Evolutionary conservation across 129 eudicot species (phyloP).

Genomic region (Ambrosia artemisiifolia): DNA sequence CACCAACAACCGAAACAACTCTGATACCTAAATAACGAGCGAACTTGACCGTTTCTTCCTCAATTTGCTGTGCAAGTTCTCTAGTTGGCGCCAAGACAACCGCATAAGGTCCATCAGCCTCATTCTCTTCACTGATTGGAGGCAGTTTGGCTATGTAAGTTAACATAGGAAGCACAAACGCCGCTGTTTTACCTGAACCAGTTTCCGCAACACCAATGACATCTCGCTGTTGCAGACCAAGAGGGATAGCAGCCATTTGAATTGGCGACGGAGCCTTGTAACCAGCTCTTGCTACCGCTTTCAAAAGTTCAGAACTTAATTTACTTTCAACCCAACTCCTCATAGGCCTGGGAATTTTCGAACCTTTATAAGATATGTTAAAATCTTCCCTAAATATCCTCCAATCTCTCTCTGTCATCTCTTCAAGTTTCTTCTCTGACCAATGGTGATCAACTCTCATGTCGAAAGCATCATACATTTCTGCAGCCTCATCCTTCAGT

Average conservation of each 20-base stretch:
- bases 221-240: slow-evolving; percentile 54
- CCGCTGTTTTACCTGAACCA: slow-evolving; percentile 65
- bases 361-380: slow-evolving; percentile 51
- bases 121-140: slow-evolving; percentile 55
- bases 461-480: slow-evolving; percentile 44
- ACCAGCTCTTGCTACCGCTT: slow-evolving; percentile 53
- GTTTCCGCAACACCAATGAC: slow-evolving; percentile 62
- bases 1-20: slow-evolving; percentile 59
- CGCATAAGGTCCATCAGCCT: slow-evolving; percentile 63
- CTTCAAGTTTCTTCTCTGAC: slow-evolving; percentile 58
- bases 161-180: slow-evolving; percentile 64
- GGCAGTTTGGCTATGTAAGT: slow-evolving; percentile 52
- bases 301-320: slow-evolving; percentile 41
- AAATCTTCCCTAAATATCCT: slow-evolving; percentile 59
- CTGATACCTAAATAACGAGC: slow-evolving; percentile 49
- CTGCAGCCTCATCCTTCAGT: slow-evolving; percentile 48
- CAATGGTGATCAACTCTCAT: slow-evolving; percentile 63
- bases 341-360: slow-evolving; percentile 49
- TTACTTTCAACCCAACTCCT: slow-evolving; percentile 57
- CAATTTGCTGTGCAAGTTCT: slow-evolving; percentile 61
- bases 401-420: slow-evolving; percentile 66
- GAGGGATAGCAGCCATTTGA: slow-evolving; percentile 62
- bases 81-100: slow-evolving; percentile 62
- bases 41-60: slow-evolving; percentile 57
- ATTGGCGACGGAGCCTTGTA: slow-evolving; percentile 57